Percentiles rank a stretch among this genome's conserved stretches.
These are phyloP conservation scores for Naganishia sp. DNA, from an alignment of 1,284 basidiomycete genomes.

Conservation along the genomic window DNA sequence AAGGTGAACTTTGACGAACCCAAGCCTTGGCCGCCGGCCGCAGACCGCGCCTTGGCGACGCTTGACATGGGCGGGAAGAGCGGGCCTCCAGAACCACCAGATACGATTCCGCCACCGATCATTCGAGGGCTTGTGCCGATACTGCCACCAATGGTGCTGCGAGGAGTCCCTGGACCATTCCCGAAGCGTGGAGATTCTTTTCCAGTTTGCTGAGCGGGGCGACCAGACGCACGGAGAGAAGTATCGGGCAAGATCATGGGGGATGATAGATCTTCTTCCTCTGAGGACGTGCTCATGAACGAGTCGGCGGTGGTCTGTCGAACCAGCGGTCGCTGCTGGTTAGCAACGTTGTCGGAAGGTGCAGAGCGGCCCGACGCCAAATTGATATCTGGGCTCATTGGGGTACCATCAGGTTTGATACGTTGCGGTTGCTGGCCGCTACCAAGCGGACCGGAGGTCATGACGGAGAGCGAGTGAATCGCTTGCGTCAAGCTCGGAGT, in stretches of 20 bases:
- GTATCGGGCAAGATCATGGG: constrained; percentile 36
- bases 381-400: not conserved
- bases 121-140: constrained; percentile 9
- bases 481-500: constrained; percentile 2
- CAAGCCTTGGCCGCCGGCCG: not conserved
- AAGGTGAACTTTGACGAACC: constrained; percentile 23
- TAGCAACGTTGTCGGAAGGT: not conserved
- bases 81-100: constrained; percentile 5
- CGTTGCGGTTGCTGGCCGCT: constrained; percentile 16
- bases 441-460: constrained; percentile 12
- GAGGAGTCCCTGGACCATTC: constrained; percentile 2
- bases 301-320: constrained; percentile 32
- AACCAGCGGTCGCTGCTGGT: constrained; percentile 14
- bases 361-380: not conserved
- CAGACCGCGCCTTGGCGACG: constrained; percentile 8
- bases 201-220: constrained; percentile 8
- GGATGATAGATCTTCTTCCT: constrained; percentile 34
- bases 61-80: constrained; percentile 24
- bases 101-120: not conserved
- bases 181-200: constrained; percentile 26
- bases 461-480: constrained; percentile 11
- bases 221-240: constrained; percentile 29
- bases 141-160: not conserved
- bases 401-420: constrained; percentile 16
- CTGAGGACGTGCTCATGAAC: constrained; percentile 33